phyloP scores from a whole-genome alignment of 768 basidiomycete genomes.

The Termitomyces sp. region DNA sequence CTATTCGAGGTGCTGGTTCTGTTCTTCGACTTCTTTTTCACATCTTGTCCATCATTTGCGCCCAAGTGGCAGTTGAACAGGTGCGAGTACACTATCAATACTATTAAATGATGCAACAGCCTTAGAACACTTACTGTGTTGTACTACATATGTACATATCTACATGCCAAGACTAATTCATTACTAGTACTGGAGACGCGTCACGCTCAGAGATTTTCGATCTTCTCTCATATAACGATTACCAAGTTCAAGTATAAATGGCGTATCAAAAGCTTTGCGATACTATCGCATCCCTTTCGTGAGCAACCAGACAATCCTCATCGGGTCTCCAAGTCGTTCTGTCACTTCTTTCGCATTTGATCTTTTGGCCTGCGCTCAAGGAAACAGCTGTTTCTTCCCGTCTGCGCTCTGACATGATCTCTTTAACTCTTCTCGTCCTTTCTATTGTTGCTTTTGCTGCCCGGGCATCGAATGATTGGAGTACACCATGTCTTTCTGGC shows the following conservation, averaged over 20 bases:
- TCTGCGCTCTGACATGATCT: conserved; percentile 4
- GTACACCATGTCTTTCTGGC: conserved; percentile 30
- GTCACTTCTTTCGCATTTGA: conserved; percentile 4
- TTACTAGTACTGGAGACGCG: too few relatives aligned
- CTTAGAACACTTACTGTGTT: background rate
- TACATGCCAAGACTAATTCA: too few relatives aligned
- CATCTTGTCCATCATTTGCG: background rate
- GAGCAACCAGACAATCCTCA: background rate
- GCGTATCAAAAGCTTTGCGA: background rate
- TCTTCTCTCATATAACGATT: background rate
- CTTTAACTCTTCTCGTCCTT: conserved; percentile 6
- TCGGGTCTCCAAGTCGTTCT: conserved; percentile 6
- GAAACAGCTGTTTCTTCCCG: background rate
- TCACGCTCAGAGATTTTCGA: background rate
- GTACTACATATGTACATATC: background rate
- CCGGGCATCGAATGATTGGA: conserved; percentile 39
- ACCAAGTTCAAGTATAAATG: background rate
- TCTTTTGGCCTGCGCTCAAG: conserved; percentile 5
- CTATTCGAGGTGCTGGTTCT: background rate
- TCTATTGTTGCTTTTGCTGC: conserved; percentile 11
- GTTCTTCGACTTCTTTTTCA: too few relatives aligned
- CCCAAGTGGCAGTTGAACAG: background rate
- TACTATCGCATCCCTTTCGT: background rate
- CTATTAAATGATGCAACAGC: background rate
- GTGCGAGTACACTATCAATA: background rate